Conservation (phyloP, 129 eudicot species). For the Flaveria trinervia region DNA sequence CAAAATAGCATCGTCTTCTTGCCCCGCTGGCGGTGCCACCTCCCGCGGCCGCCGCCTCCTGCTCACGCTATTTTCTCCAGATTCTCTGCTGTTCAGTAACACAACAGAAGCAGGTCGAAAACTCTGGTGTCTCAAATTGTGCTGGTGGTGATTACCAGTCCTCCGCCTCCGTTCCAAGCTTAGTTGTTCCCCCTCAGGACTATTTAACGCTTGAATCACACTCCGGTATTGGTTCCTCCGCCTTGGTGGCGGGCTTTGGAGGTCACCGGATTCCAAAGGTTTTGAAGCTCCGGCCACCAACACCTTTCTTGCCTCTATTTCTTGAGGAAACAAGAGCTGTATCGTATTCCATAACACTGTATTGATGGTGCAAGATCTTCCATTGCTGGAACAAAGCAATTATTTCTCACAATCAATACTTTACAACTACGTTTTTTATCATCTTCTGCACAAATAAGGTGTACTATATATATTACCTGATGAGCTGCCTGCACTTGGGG, state of each 20-base stretch:
- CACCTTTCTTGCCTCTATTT: constrained; percentile 73
- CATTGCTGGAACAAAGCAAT: constrained; percentile 53
- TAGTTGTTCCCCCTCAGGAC: constrained; percentile 39
- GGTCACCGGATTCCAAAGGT: constrained; percentile 17
- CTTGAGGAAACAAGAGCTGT: constrained; percentile 88
- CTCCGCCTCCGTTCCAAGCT: constrained; percentile 45
- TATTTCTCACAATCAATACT: not conserved
- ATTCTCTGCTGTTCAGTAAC: constrained; percentile 37
- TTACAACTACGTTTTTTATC: not conserved
- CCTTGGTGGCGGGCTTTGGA: constrained; percentile 42
- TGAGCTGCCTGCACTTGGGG: constrained; percentile 93
- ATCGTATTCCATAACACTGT: constrained; percentile 98
- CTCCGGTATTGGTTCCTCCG: constrained; percentile 39
- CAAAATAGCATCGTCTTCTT: constrained; percentile 84
- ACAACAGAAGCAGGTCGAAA: constrained; percentile 38
- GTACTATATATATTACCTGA: constrained; percentile 50
- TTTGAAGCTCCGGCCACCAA: constrained; percentile 35
- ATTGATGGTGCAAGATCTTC: constrained; percentile 80
- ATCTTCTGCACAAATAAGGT: not conserved
- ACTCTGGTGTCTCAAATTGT: constrained; percentile 40
- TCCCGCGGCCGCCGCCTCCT: constrained; percentile 38
- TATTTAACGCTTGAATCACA: constrained; percentile 35
- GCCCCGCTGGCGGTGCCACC: constrained; percentile 34
- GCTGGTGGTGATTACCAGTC: constrained; percentile 26
- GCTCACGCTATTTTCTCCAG: constrained; percentile 38